A percentile compares a stretch with the other conserved stretches of the same genome.
These are phyloP conservation scores for Hyaloscypha hepaticicola DNA, from an alignment of 495 filamentous ascomycete species.

Conservation along the genomic window DNA sequence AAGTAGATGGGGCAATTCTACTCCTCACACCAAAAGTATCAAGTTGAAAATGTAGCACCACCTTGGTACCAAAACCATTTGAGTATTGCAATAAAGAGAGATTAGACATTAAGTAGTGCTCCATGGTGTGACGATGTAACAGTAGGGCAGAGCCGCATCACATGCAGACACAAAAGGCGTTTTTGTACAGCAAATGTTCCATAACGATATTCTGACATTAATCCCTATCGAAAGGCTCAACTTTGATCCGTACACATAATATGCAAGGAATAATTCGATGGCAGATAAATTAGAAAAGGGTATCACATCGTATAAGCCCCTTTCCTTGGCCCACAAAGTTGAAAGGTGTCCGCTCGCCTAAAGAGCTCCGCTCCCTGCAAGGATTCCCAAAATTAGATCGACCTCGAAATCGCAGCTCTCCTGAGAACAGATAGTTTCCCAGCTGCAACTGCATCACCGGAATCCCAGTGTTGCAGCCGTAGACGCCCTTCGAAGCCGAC, in stretches of 20 bases:
- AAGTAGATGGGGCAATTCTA: too few relatives aligned
- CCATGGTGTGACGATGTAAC: background rate
- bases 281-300: background rate
- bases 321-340: background rate
- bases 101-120: too few relatives aligned
- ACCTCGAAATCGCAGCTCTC: background rate
- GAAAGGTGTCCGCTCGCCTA: background rate
- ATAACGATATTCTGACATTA: background rate
- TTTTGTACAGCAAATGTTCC: background rate
- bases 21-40: background rate
- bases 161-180: background rate
- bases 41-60: background rate
- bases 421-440: background rate
- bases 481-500: constrained; percentile 11
- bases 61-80: background rate
- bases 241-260: background rate
- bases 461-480: constrained; percentile 12
- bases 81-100: too few relatives aligned
- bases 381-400: constrained; percentile 5
- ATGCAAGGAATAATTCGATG: background rate
- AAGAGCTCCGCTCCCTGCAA: background rate
- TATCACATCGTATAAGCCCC: background rate
- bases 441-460: constrained; percentile 11
- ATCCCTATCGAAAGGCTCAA: background rate
- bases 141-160: background rate